These are phyloP conservation scores for Huiozyma naganishii DNA, from an alignment of 805 yeast genomes.

Conservation along the genomic window DNA sequence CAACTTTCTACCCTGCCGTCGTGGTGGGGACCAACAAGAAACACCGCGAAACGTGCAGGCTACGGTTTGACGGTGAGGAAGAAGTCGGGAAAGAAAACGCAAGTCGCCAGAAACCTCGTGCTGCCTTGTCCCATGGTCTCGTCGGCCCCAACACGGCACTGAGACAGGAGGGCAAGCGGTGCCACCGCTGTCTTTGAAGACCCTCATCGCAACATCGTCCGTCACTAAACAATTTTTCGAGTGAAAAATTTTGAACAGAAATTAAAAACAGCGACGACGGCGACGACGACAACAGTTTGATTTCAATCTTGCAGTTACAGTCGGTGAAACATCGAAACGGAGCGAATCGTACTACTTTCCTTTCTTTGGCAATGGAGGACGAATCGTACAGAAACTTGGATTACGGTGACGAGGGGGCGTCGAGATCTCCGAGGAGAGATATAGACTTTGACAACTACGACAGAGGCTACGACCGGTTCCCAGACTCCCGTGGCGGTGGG, in stretches of 20 bases:
- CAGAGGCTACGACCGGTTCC: constrained; percentile 23
- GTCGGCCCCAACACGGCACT: constrained; percentile 2
- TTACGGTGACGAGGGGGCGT: too few relatives aligned
- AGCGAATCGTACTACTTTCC: too few relatives aligned
- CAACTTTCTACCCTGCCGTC: constrained; percentile 91
- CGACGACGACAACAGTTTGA: too few relatives aligned
- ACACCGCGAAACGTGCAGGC: constrained; percentile 50
- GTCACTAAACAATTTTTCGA: neutral
- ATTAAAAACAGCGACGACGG: too few relatives aligned
- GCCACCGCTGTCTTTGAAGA: neutral
- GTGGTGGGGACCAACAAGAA: constrained; percentile 69
- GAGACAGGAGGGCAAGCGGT: constrained; percentile 14
- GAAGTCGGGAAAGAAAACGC: constrained; percentile 93
- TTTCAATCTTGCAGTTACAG: too few relatives aligned
- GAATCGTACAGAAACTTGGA: too few relatives aligned
- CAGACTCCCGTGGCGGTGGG: constrained; percentile 18
- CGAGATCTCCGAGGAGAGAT: too few relatives aligned
- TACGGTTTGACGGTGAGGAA: constrained; percentile 93
- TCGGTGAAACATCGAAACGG: too few relatives aligned
- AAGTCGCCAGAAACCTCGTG: constrained; percentile 76
- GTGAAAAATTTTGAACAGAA: neutral
- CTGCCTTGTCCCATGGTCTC: constrained; percentile 50
- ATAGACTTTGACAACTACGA: constrained; percentile 6
- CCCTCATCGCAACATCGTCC: too few relatives aligned
- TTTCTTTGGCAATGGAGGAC: too few relatives aligned